A percentile compares a stretch with the other conserved stretches of the same genome.
Conservation (phyloP, 495 filamentous ascomycete species). For the Sabuloglossum arenarium region DNA sequence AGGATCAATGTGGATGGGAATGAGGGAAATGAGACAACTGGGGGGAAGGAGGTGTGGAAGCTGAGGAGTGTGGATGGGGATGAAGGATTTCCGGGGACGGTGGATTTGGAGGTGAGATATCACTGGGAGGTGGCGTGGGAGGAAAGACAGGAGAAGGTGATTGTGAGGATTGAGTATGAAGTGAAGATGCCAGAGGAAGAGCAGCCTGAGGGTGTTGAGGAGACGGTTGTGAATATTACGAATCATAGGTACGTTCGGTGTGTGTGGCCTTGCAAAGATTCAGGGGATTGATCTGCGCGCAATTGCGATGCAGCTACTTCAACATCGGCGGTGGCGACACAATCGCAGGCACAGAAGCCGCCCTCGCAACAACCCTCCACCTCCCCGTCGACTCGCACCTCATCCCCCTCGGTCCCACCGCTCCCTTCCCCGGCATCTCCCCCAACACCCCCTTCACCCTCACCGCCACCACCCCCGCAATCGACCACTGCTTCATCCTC, state of each 20-base stretch:
- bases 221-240: slow-evolving; percentile 78
- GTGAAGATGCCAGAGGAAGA: slow-evolving; percentile 57
- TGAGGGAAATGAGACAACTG: slow-evolving; percentile 54
- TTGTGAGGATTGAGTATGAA: slow-evolving; percentile 75
- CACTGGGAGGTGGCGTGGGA: no score
- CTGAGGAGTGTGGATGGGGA: slow-evolving; percentile 56
- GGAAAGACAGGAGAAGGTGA: slow-evolving; percentile 30
- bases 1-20: slow-evolving; percentile 45
- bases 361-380: slow-evolving; percentile 47
- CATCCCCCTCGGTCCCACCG: slow-evolving; percentile 33
- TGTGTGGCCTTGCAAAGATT: no score
- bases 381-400: slow-evolving; percentile 49
- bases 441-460: slow-evolving; percentile 47
- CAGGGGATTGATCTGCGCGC: no score
- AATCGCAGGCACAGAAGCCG: slow-evolving; percentile 55
- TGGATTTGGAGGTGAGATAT: slow-evolving; percentile 62
- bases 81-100: slow-evolving; percentile 69
- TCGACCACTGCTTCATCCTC: slow-evolving; percentile 84
- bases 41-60: slow-evolving; percentile 52
- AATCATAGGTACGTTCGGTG: slow-evolving; percentile 60
- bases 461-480: slow-evolving; percentile 39
- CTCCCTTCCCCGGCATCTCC: slow-evolving; percentile 35
- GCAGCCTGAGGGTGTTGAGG: slow-evolving; percentile 34
- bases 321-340: slow-evolving; percentile 49
- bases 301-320: no score